Percentiles rank a stretch among this genome's conserved stretches.
phyloP scores from a whole-genome alignment of 345 rosid genomes.

The Adansonia digitata region DNA sequence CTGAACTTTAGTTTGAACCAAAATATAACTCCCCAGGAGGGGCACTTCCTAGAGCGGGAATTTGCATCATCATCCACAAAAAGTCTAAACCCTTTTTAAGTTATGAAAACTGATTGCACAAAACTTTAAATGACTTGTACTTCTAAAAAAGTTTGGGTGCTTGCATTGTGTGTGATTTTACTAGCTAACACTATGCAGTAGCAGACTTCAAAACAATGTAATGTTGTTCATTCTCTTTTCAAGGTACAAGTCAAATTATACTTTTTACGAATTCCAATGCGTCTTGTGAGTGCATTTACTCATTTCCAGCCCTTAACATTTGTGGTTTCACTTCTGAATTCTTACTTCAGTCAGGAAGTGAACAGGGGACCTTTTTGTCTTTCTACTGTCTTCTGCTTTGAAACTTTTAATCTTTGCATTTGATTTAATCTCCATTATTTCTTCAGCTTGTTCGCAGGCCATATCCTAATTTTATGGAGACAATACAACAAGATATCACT shows the following conservation, averaged over 20 bases:
- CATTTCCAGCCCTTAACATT: not conserved
- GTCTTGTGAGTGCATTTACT: not conserved
- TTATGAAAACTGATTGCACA: not conserved
- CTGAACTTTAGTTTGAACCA: not conserved
- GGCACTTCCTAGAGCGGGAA: not conserved
- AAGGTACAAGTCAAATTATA: not conserved
- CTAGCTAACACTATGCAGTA: not conserved
- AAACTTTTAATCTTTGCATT: conserved; percentile 4
- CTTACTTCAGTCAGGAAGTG: not conserved
- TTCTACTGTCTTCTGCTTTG: not conserved
- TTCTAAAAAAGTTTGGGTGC: not conserved
- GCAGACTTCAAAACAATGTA: not conserved
- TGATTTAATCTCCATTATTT: conserved; percentile 15
- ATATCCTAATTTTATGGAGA: conserved; percentile 58
- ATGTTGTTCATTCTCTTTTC: not conserved
- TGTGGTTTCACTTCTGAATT: not conserved
- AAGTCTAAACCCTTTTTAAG: not conserved
- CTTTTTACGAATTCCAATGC: not conserved
- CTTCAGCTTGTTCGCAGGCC: conserved; percentile 68
- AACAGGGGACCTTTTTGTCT: conserved; percentile 1
- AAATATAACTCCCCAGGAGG: not conserved
- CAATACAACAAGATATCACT: conserved; percentile 63
- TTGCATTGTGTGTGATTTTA: not conserved
- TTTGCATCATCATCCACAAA: not conserved
- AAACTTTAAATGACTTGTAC: not conserved